Percentiles rank a stretch among this genome's conserved stretches.
Conservation (phyloP, 1,284 basidiomycete genomes). For the Erythrobasidium hasegawianum region DNA sequence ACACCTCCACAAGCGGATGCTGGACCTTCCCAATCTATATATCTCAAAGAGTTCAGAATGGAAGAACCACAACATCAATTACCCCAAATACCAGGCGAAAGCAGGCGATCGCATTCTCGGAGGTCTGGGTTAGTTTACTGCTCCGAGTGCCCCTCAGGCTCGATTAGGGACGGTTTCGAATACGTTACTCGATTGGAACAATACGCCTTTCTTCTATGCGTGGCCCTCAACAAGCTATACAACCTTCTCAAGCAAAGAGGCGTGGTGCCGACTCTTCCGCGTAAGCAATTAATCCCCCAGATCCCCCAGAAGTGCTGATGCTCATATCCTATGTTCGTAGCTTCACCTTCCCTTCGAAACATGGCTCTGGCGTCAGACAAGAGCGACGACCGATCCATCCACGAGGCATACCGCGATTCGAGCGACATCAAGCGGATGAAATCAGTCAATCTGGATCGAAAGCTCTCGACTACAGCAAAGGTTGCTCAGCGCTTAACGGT, state of each 20-base stretch:
- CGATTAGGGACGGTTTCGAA: slow-evolving; percentile 69
- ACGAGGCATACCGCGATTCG: slow-evolving; percentile 69
- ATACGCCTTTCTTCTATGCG: slow-evolving; percentile 94
- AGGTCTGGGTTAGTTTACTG: slow-evolving; percentile 61
- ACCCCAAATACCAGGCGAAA: slow-evolving; percentile 34
- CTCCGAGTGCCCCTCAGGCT: slow-evolving; percentile 60
- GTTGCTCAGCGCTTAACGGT: slow-evolving; percentile 91
- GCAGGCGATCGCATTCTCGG: slow-evolving; percentile 7
- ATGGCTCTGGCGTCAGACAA: slow-evolving; percentile 10
- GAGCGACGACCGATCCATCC: slow-evolving; percentile 42
- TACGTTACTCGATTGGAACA: slow-evolving; percentile 92
- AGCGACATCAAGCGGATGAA: slow-evolving; percentile 92
- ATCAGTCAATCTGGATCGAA: slow-evolving; percentile 84
- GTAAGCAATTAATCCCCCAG: too few relatives aligned
- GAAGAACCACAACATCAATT: slow-evolving; percentile 37
- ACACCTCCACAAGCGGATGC: slow-evolving; percentile 5
- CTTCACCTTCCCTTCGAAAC: background rate
- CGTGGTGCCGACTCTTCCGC: slow-evolving; percentile 72
- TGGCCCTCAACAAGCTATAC: slow-evolving; percentile 87
- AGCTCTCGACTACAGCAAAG: slow-evolving; percentile 78
- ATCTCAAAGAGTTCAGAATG: slow-evolving; percentile 48
- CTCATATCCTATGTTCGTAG: background rate
- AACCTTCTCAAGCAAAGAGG: slow-evolving; percentile 86
- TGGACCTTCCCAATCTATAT: slow-evolving; percentile 33
- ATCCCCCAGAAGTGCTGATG: too few relatives aligned